Evolutionary conservation across 1,284 basidiomycete species (phyloP).

Genomic region (Trichosporon inkin): DNA sequence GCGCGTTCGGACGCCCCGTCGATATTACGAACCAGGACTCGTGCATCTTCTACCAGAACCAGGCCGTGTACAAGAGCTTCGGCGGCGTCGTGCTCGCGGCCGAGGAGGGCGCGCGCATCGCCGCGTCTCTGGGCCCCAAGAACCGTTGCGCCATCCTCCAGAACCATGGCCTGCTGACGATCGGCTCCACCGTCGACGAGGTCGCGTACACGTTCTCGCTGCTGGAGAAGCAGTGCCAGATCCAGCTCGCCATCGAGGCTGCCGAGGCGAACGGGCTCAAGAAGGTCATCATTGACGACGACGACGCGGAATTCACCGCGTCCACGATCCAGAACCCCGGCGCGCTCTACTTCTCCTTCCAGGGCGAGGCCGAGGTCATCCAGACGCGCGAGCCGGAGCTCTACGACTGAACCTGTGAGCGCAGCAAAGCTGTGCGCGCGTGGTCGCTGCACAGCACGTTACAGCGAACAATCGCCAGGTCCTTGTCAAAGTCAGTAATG

Average conservation of each 20-base stretch:
- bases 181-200: constrained; percentile 48
- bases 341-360: constrained; percentile 15
- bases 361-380: constrained; percentile 17
- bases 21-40: constrained; percentile 46
- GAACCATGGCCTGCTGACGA: constrained; percentile 61
- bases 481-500: no score
- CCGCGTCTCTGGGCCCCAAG: constrained; percentile 56
- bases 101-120: constrained; percentile 61
- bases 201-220: constrained; percentile 41
- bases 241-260: constrained; percentile 48
- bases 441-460: no score
- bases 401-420: neutral
- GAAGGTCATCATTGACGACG: constrained; percentile 38
- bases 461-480: no score
- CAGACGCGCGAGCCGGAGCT: constrained; percentile 10
- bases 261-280: constrained; percentile 40
- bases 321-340: constrained; percentile 33
- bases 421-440: neutral
- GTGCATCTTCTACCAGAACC: constrained; percentile 35
- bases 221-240: constrained; percentile 46
- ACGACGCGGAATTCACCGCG: constrained; percentile 47
- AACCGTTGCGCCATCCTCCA: constrained; percentile 51
- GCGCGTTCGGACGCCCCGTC: constrained; percentile 27
- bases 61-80: constrained; percentile 50
- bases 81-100: constrained; percentile 59